Percentiles rank a stretch among this genome's conserved stretches.
phyloP scores from a whole-genome alignment of 2,329 filamentous ascomycete species.

The Verticillium alfalfae region DNA sequence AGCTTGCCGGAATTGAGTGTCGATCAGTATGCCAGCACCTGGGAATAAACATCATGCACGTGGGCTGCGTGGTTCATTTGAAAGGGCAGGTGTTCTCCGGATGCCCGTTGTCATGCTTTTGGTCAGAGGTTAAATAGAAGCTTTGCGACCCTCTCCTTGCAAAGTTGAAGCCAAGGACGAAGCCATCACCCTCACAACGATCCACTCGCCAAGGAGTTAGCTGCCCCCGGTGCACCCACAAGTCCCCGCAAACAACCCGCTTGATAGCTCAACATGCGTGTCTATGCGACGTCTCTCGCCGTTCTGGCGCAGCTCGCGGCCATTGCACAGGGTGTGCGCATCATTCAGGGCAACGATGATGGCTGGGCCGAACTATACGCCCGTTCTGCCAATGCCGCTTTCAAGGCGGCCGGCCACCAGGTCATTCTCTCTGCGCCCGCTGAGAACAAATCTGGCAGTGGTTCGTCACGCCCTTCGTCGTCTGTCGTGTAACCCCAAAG shows the following conservation, averaged over 20 bases:
- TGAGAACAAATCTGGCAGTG: slow-evolving; percentile 56
- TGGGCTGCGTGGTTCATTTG: neutral
- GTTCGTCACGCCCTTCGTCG: neutral
- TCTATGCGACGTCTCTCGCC: slow-evolving; percentile 2
- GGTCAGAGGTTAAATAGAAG: neutral
- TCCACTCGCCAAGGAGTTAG: too few species aligned
- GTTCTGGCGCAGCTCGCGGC: slow-evolving; percentile 7
- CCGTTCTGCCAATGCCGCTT: slow-evolving; percentile 50
- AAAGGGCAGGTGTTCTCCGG: neutral
- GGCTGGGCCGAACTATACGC: slow-evolving; percentile 68
- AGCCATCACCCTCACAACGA: too few species aligned
- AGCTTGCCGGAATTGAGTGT: neutral
- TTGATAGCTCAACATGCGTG: neutral
- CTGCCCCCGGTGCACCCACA: neutral
- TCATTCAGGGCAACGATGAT: slow-evolving; percentile 65
- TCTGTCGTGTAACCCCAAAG: neutral
- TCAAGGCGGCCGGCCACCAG: slow-evolving; percentile 51
- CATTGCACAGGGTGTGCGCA: slow-evolving; percentile 32
- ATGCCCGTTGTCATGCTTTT: neutral
- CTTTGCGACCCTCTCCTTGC: neutral
- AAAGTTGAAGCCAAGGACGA: neutral
- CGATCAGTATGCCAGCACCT: neutral
- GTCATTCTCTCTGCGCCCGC: slow-evolving; percentile 62
- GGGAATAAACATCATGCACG: neutral
- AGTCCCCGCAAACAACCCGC: neutral